Percentiles rank a stretch among this genome's conserved stretches.
Evolutionary conservation across 2,329 filamentous ascomycete genomes (phyloP).

Genomic region (Emydomyces testavorans): DNA sequence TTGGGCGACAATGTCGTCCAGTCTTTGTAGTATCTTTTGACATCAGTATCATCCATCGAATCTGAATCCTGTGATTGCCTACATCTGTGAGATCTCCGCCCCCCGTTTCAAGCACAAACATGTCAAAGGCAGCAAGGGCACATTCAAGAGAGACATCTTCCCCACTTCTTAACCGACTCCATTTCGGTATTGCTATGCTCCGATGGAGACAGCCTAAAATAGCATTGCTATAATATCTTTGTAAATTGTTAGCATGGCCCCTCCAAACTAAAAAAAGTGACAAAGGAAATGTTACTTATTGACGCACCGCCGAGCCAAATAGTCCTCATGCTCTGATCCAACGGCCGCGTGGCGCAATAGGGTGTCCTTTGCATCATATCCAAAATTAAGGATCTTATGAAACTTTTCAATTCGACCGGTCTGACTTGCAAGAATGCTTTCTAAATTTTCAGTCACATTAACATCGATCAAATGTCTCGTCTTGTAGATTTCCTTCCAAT

Average conservation of each 20-base stretch:
- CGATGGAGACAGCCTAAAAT: constrained; percentile 72
- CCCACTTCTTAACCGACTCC: constrained; percentile 48
- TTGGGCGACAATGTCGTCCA: constrained; percentile 51
- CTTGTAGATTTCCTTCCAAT: constrained; percentile 65
- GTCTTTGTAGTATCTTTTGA: constrained; percentile 46
- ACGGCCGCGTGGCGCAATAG: constrained; percentile 55
- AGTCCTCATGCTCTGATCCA: constrained; percentile 54
- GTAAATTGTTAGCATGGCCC: constrained; percentile 8
- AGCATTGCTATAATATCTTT: constrained; percentile 62
- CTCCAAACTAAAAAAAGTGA: constrained; percentile 9
- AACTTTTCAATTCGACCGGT: constrained; percentile 58
- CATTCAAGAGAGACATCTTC: constrained; percentile 54
- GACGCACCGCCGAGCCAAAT: constrained; percentile 48
- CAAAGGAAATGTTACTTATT: constrained; percentile 12
- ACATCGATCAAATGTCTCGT: constrained; percentile 44
- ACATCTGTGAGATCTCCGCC: constrained; percentile 65
- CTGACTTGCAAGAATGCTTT: constrained; percentile 60
- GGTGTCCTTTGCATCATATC: constrained; percentile 82
- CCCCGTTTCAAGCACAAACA: constrained; percentile 69
- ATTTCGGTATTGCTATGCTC: constrained; percentile 64
- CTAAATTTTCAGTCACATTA: constrained; percentile 45
- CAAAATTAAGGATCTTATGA: constrained; percentile 57
- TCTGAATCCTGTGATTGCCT: constrained; percentile 20
- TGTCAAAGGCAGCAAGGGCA: constrained; percentile 70
- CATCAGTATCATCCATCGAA: not conserved